Base-by-base conservation (phyloP, 169 alveolate genomes). In the Plasmodium cynomolgi region DNA sequence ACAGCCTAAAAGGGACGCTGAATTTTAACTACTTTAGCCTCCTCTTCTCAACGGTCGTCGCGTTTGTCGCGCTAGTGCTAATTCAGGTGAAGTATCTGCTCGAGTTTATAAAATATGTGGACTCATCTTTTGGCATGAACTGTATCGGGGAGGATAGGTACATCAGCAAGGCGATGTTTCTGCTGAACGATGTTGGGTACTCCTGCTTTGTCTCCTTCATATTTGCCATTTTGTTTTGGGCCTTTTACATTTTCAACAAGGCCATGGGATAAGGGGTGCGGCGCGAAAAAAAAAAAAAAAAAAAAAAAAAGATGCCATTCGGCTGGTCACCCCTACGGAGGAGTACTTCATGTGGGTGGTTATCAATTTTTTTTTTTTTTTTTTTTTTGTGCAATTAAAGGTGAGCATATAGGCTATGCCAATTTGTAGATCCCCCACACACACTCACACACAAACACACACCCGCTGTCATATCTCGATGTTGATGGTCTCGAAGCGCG, bases 1-100 rank as follows among this genome's bases (percentile, higher is more conserved):
- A 86, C 47, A 86, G 93, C 47, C 81, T 86, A 86, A 86, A 77
- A 86, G 93, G 85, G 13, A 86, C 93, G n/a, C 17, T 86, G 34
- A 86, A 86, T 50, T 86, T 86, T 79, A 56, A 86, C 68, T 86
- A 86, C 71, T 86, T 86, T 77, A 86, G 93, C 71, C 81, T 86
- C 11, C 81, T 86, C 62, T 86, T 86, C 81, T 74, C 93, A 33
- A 86, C 93, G 41, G 68, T 79, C n/a, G 82, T 77, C 26, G 93
- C 81, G 17, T 34, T 54, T 86, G 72, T 86, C 26, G 17, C 86
- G 47, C 81, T 86, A 34, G 9, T 50, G 39, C 81, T 86, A 86
- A 77, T 86, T 86, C 33, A 75, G 39, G 62, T 86, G n/a, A 86
- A 86, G 68, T 86, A 86, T 44, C 23, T 77, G 50, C n/a, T 86